Evolutionary conservation across 2,329 filamentous ascomycete species (phyloP).

Genomic region (Zelopaecilomyces penicillatus): DNA sequence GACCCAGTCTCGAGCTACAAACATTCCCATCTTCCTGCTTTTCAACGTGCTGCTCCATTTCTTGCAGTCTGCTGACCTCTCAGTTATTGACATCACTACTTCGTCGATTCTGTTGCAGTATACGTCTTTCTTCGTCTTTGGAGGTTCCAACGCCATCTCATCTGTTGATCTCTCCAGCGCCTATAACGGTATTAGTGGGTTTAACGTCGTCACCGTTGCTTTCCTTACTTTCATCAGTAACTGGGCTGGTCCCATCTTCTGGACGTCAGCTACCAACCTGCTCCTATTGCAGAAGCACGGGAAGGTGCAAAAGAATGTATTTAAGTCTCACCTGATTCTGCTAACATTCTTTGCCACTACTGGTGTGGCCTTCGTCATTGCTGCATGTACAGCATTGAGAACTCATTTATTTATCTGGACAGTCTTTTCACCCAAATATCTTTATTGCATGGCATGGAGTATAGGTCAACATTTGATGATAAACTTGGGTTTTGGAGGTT

Average conservation of each 20-base stretch:
- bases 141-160: constrained; percentile 89
- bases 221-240: constrained; percentile 79
- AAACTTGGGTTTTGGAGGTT: constrained; percentile 55
- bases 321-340: constrained; percentile 47
- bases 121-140: constrained; percentile 79
- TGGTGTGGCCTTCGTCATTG: constrained; percentile 70
- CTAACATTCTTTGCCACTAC: constrained; percentile 63
- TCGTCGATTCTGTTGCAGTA: constrained; percentile 71
- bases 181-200: constrained; percentile 82
- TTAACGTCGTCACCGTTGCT: constrained; percentile 74
- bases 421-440: constrained; percentile 92
- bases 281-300: constrained; percentile 39
- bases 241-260: constrained; percentile 88
- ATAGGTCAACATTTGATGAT: constrained; percentile 70
- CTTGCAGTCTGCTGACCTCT: constrained; percentile 39
- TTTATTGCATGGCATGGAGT: constrained; percentile 87
- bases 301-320: constrained; percentile 22
- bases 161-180: constrained; percentile 91
- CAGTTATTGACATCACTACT: constrained; percentile 52
- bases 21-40: constrained; percentile 76
- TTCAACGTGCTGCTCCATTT: constrained; percentile 53
- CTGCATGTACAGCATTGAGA: constrained; percentile 71
- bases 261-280: constrained; percentile 59
- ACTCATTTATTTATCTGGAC: constrained; percentile 98
- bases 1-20: constrained; percentile 78